Base-by-base conservation (phyloP, 208 protist genomes). In the Angomonas ambiguus region DNA sequence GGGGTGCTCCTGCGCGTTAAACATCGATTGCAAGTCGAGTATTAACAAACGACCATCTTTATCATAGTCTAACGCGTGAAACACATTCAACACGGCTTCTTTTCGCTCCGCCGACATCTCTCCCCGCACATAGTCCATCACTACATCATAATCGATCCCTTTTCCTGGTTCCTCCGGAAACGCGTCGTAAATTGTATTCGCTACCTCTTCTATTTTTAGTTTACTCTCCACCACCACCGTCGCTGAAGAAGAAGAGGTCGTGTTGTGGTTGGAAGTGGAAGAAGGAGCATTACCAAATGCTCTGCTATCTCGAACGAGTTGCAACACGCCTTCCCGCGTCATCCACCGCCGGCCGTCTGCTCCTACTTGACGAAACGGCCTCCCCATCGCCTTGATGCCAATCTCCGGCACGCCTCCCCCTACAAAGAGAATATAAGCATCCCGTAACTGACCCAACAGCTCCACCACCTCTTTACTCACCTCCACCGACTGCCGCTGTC, bases 301-400 rank as follows among this genome's bases (percentile, higher is more conserved):
- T 11, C 82, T 76, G 1, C 86, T 90, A 56, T 83, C 85, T 11
- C 81, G 80, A 31, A 95, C 84, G 45, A 95, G 76, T 71, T 77
- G 69, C 30, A 58, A 67, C 53, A 95, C 77, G n/a, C 80, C 80
- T 18, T 79, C 72, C 51, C 72, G 66, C 27, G 82, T 87, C 82
- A 95, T 91, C 80, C 83, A 95, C 2, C 89, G 86, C n/a, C 80
- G 80, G 18, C 91, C 91, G 65, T 94, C 87, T 22, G 49, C 79
- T 53, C 65, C 67, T 18, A 87, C 84, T 11, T 71, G 25, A 55
- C 87, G 83, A 51, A 94, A 97, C 2, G 86, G 92, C 6, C 88
- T 77, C 0, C 92, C 92, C 87, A 95, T 94, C 13, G 85, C 87
- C 51, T 97, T 97, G 51, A 96, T 91, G 66, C 91, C 91, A 28